Percentiles rank a stretch among this genome's conserved stretches.
Evolutionary conservation across 2,329 filamentous ascomycete genomes (phyloP).

Genomic region (Coniochaeta sp.): DNA sequence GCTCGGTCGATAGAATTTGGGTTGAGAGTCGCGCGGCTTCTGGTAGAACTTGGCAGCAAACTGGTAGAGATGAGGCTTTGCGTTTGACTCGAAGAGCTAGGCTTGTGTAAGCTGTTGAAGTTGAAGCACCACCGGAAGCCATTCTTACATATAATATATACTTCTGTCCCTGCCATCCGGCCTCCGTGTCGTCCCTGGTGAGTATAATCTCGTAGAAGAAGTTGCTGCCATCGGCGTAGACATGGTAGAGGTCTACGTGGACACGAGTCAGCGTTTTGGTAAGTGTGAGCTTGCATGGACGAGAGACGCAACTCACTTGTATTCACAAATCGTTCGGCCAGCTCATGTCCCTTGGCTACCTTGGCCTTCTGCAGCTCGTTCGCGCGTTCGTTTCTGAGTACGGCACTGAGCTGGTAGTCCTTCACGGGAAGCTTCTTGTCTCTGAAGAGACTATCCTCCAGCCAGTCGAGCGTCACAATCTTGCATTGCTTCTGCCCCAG

Average conservation of each 20-base stretch:
- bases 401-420: slow-evolving; percentile 25
- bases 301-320: slow-evolving; percentile 31
- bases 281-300: background rate
- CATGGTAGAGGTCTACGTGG: slow-evolving; percentile 47
- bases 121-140: background rate
- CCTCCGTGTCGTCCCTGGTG: slow-evolving; percentile 38
- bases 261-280: background rate
- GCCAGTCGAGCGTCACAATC: slow-evolving; percentile 45
- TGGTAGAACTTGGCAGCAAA: slow-evolving; percentile 45
- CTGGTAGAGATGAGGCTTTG: slow-evolving; percentile 51
- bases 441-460: slow-evolving; percentile 34
- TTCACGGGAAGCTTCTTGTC: slow-evolving; percentile 20
- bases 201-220: slow-evolving; percentile 61
- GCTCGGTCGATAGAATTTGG: slow-evolving; percentile 30
- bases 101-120: background rate
- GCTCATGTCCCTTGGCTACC: slow-evolving; percentile 19
- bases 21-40: slow-evolving; percentile 26
- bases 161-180: slow-evolving; percentile 45
- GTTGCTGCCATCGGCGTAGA: slow-evolving; percentile 51
- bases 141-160: slow-evolving; percentile 51
- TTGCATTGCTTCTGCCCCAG: slow-evolving; percentile 20
- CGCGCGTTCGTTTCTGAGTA: slow-evolving; percentile 26
- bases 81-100: slow-evolving; percentile 61
- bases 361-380: slow-evolving; percentile 25
- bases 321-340: slow-evolving; percentile 36